These are phyloP conservation scores for Solanum chiquidenum DNA, from an alignment of 257 asterid species.

Conservation along the genomic window DNA sequence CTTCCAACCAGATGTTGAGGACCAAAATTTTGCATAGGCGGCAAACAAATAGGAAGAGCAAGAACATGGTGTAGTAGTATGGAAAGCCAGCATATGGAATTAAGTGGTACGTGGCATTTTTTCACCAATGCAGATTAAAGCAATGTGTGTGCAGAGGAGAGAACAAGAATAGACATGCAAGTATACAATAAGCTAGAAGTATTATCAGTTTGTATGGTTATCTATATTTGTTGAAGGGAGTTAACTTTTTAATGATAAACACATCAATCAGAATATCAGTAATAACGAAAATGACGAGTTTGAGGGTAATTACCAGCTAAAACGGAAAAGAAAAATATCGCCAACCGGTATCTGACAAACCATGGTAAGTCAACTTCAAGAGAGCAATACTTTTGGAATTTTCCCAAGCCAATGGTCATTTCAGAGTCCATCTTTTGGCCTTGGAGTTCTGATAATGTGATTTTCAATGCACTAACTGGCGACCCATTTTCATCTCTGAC, in stretches of 20 bases:
- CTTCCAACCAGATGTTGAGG: neutral
- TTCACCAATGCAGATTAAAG: neutral
- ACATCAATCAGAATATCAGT: neutral
- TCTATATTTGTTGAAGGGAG: neutral
- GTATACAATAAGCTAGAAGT: neutral
- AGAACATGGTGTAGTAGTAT: neutral
- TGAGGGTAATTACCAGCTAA: constrained; percentile 7
- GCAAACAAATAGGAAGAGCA: neutral
- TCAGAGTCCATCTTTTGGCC: neutral
- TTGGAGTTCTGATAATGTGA: constrained; percentile 9
- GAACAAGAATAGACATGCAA: neutral
- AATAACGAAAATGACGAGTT: neutral
- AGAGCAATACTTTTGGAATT: constrained; percentile 10
- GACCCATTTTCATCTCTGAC: constrained; percentile 17
- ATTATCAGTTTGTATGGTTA: neutral
- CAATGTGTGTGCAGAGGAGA: neutral
- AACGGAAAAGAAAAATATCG: constrained; percentile 10
- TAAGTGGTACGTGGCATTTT: neutral
- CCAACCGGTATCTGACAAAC: constrained; percentile 17
- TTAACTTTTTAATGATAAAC: neutral
- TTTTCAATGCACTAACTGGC: constrained; percentile 6
- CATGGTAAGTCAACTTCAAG: constrained; percentile 16
- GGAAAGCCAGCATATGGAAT: neutral
- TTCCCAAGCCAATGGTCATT: neutral
- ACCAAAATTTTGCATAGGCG: neutral